Evolutionary conservation across 176 grass and related monocot genomes (phyloP).

Genomic region (Chloris gayana): DNA sequence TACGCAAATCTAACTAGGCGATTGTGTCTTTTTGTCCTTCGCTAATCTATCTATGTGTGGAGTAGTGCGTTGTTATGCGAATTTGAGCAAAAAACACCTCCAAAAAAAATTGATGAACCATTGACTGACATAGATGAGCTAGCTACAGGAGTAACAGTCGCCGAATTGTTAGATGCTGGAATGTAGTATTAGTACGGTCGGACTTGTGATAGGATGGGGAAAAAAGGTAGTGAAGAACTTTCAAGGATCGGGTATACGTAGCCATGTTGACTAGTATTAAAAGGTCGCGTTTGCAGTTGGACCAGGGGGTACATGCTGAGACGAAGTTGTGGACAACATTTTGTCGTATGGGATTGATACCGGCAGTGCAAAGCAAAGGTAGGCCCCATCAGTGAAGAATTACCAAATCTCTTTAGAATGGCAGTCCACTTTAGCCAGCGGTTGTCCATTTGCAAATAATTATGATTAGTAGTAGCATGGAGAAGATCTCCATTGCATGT

Average conservation of each 20-base stretch:
- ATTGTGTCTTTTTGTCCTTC: not conserved
- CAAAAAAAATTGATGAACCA: not conserved
- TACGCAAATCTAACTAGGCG: not conserved
- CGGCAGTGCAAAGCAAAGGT: not conserved
- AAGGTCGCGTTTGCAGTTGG: not conserved
- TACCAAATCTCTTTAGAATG: not conserved
- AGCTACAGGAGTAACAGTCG: not conserved
- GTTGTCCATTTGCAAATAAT: constrained; percentile 8
- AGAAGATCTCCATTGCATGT: not conserved
- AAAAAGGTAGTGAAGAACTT: constrained; percentile 3
- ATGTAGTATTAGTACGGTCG: not conserved
- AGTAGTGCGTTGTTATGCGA: not conserved
- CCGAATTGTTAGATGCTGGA: not conserved
- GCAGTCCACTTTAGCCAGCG: constrained; percentile 14
- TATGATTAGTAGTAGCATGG: not conserved
- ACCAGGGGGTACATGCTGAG: not conserved
- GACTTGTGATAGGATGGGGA: not conserved
- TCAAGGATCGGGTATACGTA: not conserved
- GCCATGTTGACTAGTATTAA: constrained; percentile 7
- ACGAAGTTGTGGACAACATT: not conserved
- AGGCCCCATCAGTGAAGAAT: not conserved
- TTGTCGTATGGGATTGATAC: not conserved
- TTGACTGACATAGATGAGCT: not conserved
- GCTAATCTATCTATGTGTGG: not conserved
- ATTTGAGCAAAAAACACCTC: not conserved